Base-by-base conservation (phyloP, 1,139 yeast genomes). In the Pichia sp. region DNA sequence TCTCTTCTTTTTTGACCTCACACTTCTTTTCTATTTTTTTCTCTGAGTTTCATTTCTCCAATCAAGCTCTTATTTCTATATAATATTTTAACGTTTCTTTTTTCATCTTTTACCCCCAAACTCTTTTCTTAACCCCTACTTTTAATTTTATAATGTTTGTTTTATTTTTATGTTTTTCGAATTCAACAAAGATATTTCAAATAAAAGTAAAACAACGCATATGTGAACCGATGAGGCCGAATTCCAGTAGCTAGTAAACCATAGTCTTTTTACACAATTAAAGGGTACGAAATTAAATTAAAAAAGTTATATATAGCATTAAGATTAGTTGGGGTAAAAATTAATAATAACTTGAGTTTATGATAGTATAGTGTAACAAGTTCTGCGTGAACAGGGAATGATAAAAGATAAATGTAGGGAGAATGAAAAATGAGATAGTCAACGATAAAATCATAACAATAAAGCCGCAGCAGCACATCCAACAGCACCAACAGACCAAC, bases 401-500 rank as follows among this genome's bases (percentile, higher is more conserved):
- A 39, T 19, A 8, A 30, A 41, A 16, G 28, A 36, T n/a, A n/a
- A n/a, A n/a, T n/a, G n/a, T n/a, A n/a, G 28, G 31, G 28, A 41
- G 28, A 30, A 41, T 46, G 31, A 39, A 25, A 39, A 23, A 41
- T 12, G 36, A 19, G n/a, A n/a, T n/a, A 21, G 26, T 31, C 42
- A 41, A 30, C 30, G 34, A 31, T 41, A 68, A 68, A 49, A 66
- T 57, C 59, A 63, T 57, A 63, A 54, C 50, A 63, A 54, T 44
- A 60, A 57, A 41, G 68, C 68, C 36, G 60, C 59, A 41, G 62
- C 67, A 41, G 61, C 64, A 47, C 57, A 54, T 46, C 64, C 66
- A 41, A 56, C 53, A 37, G 59, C 62, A 55, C 66, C 66, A n/a
- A 56, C 48, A 30, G 64, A 55, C 45, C 59, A 53, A 34, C 64